Percentiles rank a stretch among this genome's conserved stretches.
Conservation (phyloP, 768 basidiomycete genomes). For the Rhizopogon rudus region DNA sequence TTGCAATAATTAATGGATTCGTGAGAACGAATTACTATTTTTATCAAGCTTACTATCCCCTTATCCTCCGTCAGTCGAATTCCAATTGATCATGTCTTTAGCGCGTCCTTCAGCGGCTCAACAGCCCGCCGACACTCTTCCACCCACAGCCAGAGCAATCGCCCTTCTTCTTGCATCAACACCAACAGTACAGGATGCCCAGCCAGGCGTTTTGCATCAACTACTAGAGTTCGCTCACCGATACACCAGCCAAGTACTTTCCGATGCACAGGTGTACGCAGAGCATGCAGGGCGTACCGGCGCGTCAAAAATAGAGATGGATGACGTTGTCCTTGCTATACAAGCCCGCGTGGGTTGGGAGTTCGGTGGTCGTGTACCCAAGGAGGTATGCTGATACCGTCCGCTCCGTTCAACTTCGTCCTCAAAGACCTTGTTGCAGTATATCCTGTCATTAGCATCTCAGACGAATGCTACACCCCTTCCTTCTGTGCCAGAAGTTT, state of each 20-base stretch:
- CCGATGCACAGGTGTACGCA: conserved; percentile 82
- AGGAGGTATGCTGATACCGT: conserved; percentile 54
- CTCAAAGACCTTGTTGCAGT: conserved; percentile 35
- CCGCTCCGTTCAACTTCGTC: background rate
- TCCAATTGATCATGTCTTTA: conserved; percentile 29
- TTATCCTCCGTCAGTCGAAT: background rate
- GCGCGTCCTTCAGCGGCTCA: conserved; percentile 26
- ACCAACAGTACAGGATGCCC: conserved; percentile 80
- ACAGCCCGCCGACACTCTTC: conserved; percentile 55
- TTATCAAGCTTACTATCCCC: background rate
- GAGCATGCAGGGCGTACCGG: conserved; percentile 78
- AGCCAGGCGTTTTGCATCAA: conserved; percentile 83
- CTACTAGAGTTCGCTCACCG: conserved; percentile 83
- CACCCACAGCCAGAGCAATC: conserved; percentile 81
- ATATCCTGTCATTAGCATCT: conserved; percentile 72
- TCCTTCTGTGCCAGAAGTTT: conserved; percentile 83
- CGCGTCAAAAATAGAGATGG: conserved; percentile 64
- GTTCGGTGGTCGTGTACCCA: conserved; percentile 83
- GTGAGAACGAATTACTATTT: background rate
- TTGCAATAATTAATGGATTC: background rate
- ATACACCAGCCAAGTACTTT: conserved; percentile 78
- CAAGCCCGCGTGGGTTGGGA: conserved; percentile 93
- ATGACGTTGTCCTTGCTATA: conserved; percentile 75
- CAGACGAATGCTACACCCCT: conserved; percentile 80
- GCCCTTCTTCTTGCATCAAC: conserved; percentile 80